Percentiles rank a stretch among this genome's conserved stretches.
Conservation (phyloP, 2,329 filamentous ascomycete species). For the Amauroascus niger region DNA sequence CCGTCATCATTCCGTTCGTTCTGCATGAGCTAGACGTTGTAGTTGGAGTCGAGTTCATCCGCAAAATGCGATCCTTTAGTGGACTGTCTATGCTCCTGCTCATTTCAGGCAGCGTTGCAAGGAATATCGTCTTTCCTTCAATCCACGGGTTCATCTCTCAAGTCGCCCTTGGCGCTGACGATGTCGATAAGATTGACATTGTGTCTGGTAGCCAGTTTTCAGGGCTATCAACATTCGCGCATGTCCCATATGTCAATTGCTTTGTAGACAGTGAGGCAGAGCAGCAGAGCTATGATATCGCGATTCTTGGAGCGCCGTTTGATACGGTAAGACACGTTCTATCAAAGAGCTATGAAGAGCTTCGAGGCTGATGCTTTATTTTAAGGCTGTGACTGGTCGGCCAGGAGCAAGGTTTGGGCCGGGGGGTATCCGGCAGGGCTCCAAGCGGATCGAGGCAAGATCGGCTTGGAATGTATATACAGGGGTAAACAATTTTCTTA, state of each 20-base stretch:
- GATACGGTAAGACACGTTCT: slow-evolving; percentile 46
- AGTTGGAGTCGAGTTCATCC: background rate
- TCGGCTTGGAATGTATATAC: slow-evolving; percentile 76
- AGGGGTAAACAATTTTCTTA: slow-evolving; percentile 68
- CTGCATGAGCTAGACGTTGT: background rate
- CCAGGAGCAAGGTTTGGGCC: slow-evolving; percentile 73
- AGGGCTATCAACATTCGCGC: slow-evolving; percentile 66
- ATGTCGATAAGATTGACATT: slow-evolving; percentile 34
- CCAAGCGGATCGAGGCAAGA: slow-evolving; percentile 66
- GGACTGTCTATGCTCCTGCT: background rate
- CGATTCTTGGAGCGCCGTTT: slow-evolving; percentile 61
- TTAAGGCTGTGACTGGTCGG: slow-evolving; percentile 52
- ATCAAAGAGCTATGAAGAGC: slow-evolving; percentile 14
- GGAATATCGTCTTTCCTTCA: slow-evolving; percentile 12
- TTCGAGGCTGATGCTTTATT: no score
- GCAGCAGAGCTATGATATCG: slow-evolving; percentile 57
- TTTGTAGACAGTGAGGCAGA: slow-evolving; percentile 46
- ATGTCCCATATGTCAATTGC: slow-evolving; percentile 59
- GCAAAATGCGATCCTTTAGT: background rate
- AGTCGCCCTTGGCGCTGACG: background rate
- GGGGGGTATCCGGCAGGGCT: slow-evolving; percentile 73
- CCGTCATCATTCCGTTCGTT: background rate
- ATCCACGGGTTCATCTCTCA: background rate
- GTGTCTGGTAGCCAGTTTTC: slow-evolving; percentile 47
- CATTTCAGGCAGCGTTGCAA: background rate